A percentile compares a stretch with the other conserved stretches of the same genome.
phyloP scores from a whole-genome alignment of 2,329 filamentous ascomycete genomes.

The Alternaria consortialis region DNA sequence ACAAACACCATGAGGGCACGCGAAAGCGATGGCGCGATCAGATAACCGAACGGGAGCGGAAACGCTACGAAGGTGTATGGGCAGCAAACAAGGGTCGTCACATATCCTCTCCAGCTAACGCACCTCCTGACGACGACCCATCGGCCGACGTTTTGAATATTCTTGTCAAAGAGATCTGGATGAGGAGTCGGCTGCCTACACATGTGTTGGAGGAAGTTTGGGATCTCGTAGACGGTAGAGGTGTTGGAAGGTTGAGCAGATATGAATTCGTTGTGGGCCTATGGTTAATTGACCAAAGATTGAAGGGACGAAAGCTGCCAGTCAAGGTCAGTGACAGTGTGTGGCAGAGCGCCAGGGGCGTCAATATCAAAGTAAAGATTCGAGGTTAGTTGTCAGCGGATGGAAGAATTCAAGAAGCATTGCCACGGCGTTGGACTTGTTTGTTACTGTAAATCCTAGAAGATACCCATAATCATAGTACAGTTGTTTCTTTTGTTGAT shows the following conservation, averaged over 20 bases:
- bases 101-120: slow-evolving; percentile 28
- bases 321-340: slow-evolving; percentile 75
- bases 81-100: slow-evolving; percentile 76
- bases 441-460: slow-evolving; percentile 20
- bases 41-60: slow-evolving; percentile 75
- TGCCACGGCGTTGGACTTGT: slow-evolving; percentile 27
- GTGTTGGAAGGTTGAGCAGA: slow-evolving; percentile 66
- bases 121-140: slow-evolving; percentile 29
- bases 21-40: slow-evolving; percentile 80
- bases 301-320: slow-evolving; percentile 82
- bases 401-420: neutral
- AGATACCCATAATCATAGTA: slow-evolving; percentile 41
- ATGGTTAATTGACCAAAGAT: slow-evolving; percentile 82
- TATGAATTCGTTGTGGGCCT: slow-evolving; percentile 83
- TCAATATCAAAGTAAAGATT: slow-evolving; percentile 54
- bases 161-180: slow-evolving; percentile 79
- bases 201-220: slow-evolving; percentile 79
- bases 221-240: slow-evolving; percentile 72
- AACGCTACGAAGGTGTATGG: slow-evolving; percentile 85
- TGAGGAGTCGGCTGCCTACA: slow-evolving; percentile 70
- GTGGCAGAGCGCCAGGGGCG: slow-evolving; percentile 71
- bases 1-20: slow-evolving; percentile 78
- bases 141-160: slow-evolving; percentile 70
- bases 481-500: slow-evolving; percentile 4
- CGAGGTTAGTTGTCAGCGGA: slow-evolving; percentile 3